Conservation (phyloP, 257 asterid genomes). For the Forsythia viridissima region DNA sequence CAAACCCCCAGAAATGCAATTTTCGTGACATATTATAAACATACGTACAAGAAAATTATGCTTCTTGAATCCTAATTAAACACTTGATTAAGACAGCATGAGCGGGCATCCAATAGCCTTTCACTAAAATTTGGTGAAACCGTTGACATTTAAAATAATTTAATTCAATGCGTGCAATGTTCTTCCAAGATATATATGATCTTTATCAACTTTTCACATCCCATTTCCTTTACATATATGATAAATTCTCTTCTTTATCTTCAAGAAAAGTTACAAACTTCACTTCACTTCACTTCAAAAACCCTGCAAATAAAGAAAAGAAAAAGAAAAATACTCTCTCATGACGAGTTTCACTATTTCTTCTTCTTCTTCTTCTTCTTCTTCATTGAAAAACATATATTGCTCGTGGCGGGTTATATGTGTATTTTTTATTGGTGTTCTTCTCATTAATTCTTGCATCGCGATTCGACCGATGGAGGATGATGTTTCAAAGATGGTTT, state of each 20-base stretch:
- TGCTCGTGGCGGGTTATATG: background rate
- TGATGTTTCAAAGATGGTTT: conserved; percentile 21
- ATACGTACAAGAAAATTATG: conserved; percentile 22
- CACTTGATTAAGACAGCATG: background rate
- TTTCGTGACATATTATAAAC: conserved; percentile 11
- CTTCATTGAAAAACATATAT: background rate
- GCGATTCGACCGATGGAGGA: conserved; percentile 28
- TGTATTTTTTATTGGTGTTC: background rate
- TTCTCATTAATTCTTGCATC: conserved; percentile 18
- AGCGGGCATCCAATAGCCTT: conserved; percentile 31
- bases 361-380: background rate
- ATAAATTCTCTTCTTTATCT: background rate
- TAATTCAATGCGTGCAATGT: conserved; percentile 35
- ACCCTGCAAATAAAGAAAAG: background rate
- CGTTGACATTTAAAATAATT: conserved; percentile 41
- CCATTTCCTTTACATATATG: conserved; percentile 15
- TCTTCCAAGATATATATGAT: background rate
- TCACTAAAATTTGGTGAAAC: conserved; percentile 5
- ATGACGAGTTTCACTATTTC: background rate
- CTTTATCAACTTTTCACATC: conserved; percentile 16
- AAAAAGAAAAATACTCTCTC: background rate
- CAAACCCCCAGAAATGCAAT: background rate
- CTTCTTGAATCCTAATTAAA: background rate
- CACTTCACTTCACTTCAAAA: background rate
- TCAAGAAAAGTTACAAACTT: conserved; percentile 17